phyloP scores from a whole-genome alignment of 441 rosid species.

The Viola pubescens region DNA sequence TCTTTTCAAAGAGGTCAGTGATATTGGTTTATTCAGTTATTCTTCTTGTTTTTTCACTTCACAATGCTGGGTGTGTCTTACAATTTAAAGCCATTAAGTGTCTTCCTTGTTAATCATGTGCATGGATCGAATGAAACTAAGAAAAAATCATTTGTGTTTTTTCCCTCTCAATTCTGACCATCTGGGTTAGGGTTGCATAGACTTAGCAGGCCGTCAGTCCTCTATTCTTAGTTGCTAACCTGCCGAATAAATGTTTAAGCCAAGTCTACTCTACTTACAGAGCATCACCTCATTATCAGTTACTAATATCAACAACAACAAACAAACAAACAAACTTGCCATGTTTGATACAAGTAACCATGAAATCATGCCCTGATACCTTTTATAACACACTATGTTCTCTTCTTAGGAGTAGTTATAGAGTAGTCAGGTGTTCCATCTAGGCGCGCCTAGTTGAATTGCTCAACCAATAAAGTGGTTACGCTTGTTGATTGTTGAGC shows the following conservation, averaged over 20 bases:
- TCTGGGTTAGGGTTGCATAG: neutral
- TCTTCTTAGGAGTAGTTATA: no score
- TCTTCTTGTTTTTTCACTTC: slow-evolving; percentile 3
- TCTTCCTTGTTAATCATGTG: neutral
- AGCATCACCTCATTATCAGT: neutral
- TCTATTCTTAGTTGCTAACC: neutral
- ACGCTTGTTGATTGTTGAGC: no score
- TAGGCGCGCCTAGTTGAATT: no score
- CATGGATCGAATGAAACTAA: neutral
- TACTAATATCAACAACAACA: neutral
- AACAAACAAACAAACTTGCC: neutral
- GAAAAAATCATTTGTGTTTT: neutral
- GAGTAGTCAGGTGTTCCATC: no score
- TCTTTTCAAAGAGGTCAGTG: slow-evolving; percentile 72
- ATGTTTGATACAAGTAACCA: no score
- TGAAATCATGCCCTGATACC: no score
- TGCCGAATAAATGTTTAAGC: neutral
- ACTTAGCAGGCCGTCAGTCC: neutral
- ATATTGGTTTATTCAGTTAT: slow-evolving; percentile 7
- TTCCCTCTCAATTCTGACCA: neutral
- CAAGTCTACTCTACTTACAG: neutral
- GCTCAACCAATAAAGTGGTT: no score
- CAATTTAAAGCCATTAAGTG: neutral
- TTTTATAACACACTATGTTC: no score
- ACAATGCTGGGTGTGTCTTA: neutral